Base-by-base conservation (phyloP, 371 early-diverging fungal species). In the Mucor irregularis region DNA sequence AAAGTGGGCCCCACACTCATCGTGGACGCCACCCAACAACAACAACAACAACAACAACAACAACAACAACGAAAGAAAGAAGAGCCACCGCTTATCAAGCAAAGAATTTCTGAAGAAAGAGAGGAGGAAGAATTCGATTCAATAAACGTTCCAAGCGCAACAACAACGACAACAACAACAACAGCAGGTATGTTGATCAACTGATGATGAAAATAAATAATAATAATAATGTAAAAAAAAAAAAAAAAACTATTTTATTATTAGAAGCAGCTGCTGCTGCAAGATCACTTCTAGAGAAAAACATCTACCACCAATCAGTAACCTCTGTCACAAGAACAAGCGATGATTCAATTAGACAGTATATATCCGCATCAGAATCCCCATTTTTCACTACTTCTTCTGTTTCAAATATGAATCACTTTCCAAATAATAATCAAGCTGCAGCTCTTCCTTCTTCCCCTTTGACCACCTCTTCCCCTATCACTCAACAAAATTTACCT, bases 321-420 rank as follows among this genome's bases (percentile, higher is more conserved):
- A 26, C n/a, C 16, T 34, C 13, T 38, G 26, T 38, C 30, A 56
- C 47, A 47, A 56, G 48, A 47, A 39, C 34, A 7, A 56, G 48
- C 31, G 47, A 56, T 26, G 48, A 56, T 47, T 56, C 56, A 29
- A 56, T 22, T 22, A 37, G 16, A 39, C 47, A 34, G 4, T 39
- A 46, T 22, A 17, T 47, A 7, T 56, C 56, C 10, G 40, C 48
- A 17, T 47, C 56, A n/a, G 48, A 48, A 16, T 56, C 48, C n/a
- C 42, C 56, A 24, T 49, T 56, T 56, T 17, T 50, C 28, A 47
- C 38, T 13, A 17, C 38, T 47, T 54, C 55, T 37, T 46, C 56
- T 55, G 38, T 46, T 37, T 47, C 47, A 47, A 29, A 38, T 38
- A 30, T 31, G 33, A 53, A 30, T 21, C 29, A 42, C 17, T 17